Conservation (phyloP, 352 stramenopile genomes). For the Globisporangium megalacanthum region DNA sequence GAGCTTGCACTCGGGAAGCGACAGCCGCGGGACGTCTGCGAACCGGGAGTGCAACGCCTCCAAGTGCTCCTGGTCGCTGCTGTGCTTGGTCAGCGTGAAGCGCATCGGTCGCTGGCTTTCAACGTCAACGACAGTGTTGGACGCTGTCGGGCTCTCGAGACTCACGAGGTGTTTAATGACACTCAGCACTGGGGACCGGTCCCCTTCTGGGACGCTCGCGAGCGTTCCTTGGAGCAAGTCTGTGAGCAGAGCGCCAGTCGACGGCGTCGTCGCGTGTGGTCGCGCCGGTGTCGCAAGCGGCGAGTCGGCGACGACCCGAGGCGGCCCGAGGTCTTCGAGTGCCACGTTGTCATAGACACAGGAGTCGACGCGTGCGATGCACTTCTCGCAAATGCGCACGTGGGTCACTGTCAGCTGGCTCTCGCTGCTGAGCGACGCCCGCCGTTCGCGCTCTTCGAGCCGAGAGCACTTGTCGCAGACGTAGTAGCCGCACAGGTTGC, state of each 20-base stretch:
- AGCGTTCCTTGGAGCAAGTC: constrained; percentile 17
- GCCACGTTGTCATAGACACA: constrained; percentile 4
- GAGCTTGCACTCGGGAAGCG: constrained; percentile 10
- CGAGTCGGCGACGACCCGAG: not conserved
- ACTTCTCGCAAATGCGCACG: constrained; percentile 11
- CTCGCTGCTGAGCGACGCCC: not conserved
- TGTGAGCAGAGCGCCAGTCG: constrained; percentile 10
- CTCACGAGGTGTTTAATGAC: constrained; percentile 26
- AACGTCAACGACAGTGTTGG: no score
- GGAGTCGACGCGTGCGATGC: constrained; percentile 6
- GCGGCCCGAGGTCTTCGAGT: constrained; percentile 6
- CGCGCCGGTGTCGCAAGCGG: not conserved
- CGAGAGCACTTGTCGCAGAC: constrained; percentile 11
- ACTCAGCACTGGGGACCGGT: constrained; percentile 19
- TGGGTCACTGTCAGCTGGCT: not conserved
- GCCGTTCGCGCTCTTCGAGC: constrained; percentile 9
- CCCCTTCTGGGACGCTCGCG: constrained; percentile 1
- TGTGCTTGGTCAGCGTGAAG: constrained; percentile 1
- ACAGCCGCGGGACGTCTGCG: not conserved
- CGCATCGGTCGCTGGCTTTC: no score
- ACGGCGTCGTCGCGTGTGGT: not conserved
- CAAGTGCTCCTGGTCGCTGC: constrained; percentile 9
- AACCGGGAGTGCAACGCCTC: not conserved
- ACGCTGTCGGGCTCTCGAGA: not conserved
- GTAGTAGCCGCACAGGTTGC: constrained; percentile 13